Percentiles rank a stretch among this genome's conserved stretches.
Evolutionary conservation across 768 basidiomycete genomes (phyloP).

Genomic region (Fomitopsis pulvina): DNA sequence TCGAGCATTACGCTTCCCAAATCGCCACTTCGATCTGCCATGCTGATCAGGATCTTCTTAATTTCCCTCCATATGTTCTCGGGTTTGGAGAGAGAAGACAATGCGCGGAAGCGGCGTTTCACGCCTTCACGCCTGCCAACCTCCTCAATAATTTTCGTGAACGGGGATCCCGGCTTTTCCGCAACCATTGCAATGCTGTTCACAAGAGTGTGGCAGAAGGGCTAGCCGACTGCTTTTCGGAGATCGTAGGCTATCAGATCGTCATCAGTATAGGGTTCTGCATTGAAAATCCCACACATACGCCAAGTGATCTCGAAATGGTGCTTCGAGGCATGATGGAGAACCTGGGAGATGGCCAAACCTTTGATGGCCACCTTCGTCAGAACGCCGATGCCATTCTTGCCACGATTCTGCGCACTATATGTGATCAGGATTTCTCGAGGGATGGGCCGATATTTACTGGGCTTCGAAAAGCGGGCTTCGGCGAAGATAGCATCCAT

Average conservation of each 20-base stretch:
- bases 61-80: conserved; percentile 63
- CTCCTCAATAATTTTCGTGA: conserved; percentile 36
- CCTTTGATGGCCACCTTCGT: conserved; percentile 30
- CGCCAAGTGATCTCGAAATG: conserved; percentile 27
- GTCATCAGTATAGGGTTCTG: conserved; percentile 38
- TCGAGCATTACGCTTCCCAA: conserved; percentile 72
- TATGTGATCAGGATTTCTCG: conserved; percentile 64
- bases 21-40: conserved; percentile 61
- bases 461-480: conserved; percentile 34
- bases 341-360: conserved; percentile 21
- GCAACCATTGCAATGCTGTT: conserved; percentile 54
- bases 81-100: conserved; percentile 67
- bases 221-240: conserved; percentile 56
- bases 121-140: conserved; percentile 59
- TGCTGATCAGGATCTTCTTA: conserved; percentile 41
- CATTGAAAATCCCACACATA: conserved; percentile 10
- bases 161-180: conserved; percentile 43
- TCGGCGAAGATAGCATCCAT: conserved; percentile 29
- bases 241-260: conserved; percentile 59
- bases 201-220: conserved; percentile 46
- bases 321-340: conserved; percentile 30
- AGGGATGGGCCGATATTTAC: conserved; percentile 41
- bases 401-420: conserved; percentile 49
- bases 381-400: conserved; percentile 52
- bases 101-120: conserved; percentile 63